Base-by-base conservation (phyloP, 176 grass and related monocot species). In the Carex parvula region DNA sequence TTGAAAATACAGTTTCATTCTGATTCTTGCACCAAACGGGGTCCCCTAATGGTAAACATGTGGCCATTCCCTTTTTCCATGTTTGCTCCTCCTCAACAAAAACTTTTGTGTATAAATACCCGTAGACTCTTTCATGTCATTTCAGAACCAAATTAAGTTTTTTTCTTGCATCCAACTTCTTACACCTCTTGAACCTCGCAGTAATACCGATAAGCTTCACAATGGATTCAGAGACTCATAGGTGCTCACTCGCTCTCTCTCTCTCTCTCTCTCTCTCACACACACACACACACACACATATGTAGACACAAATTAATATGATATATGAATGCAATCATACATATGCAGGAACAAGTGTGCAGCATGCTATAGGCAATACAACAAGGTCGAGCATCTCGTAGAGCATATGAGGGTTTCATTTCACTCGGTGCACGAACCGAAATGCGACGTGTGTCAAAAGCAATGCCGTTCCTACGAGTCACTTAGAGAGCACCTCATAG, bases 281-380 rank as follows among this genome's bases (percentile, higher is more conserved):
- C 65, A 11, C 65, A 35, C 14, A 15, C 29, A n/a, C 46, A 50
- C 70, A 75, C 46, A 22, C 44, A 75, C 17, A 46, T 6, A 72
- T 16, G 26, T 33, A 35, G 41, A 44, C 4, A 39, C 20, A 14
- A 8, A 37, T 39, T 39, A 39, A 6, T 20, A n/a, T 50, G 46
- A 50, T 50, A 48, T 48, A 59, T 59, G 8, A 60, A 60, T 18
- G 14, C 26, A 32, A 32, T 65, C 24, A 65, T 15, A 32, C 24
- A 65, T 65, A 9, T 2, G 77, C 87, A 94, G 94, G 55, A 92
- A 91, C 81, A 90, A 46, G 84, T 97, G 94, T 56, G 91, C 94
- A 48, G 92, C 92, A 46, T 97, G 94, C 83, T 94, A 87, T 81
- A 90, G 92, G 26, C 88, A 94, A 79, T 98, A 91, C 92, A 98